These are phyloP conservation scores for Colletotrichum caudatum DNA, from an alignment of 2,329 filamentous ascomycete genomes.

Conservation along the genomic window DNA sequence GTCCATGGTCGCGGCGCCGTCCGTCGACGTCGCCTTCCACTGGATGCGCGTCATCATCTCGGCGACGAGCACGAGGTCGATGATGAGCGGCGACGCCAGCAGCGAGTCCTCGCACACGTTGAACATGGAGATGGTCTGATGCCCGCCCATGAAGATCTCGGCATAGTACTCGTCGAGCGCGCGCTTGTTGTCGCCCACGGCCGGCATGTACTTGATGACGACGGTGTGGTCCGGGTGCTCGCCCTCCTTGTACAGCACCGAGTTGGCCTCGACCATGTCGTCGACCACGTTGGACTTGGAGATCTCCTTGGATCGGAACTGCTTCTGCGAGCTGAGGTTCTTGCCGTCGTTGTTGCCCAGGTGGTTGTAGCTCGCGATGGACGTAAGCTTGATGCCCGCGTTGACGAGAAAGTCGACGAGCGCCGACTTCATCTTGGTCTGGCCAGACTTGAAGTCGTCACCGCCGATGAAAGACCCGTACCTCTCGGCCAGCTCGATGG, in stretches of 20 bases:
- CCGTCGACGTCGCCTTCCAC: slow-evolving; percentile 77
- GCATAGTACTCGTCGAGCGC: slow-evolving; percentile 99
- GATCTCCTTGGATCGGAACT: slow-evolving; percentile 99
- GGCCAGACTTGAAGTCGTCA: slow-evolving; percentile 99
- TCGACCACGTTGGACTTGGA: slow-evolving; percentile 99
- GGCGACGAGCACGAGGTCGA: slow-evolving; percentile 90
- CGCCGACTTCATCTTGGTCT: slow-evolving; percentile 99
- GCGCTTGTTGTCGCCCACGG: slow-evolving; percentile 98
- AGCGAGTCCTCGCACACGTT: slow-evolving; percentile 99
- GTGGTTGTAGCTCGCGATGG: slow-evolving; percentile 99
- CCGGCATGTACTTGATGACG: slow-evolving; percentile 99
- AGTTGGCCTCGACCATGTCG: slow-evolving; percentile 98
- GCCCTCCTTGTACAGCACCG: slow-evolving; percentile 86
- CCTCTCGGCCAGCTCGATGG: slow-evolving; percentile 87
- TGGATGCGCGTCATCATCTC: slow-evolving; percentile 99
- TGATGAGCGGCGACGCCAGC: slow-evolving; percentile 94
- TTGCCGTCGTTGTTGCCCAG: slow-evolving; percentile 99
- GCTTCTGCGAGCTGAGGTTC: slow-evolving; percentile 96
- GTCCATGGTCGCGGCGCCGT: slow-evolving; percentile 67
- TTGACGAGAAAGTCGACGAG: slow-evolving; percentile 99
- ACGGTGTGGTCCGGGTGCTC: slow-evolving; percentile 99
- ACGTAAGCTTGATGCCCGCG: slow-evolving; percentile 98
- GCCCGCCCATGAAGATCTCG: slow-evolving; percentile 98
- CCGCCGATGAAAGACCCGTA: slow-evolving; percentile 93
- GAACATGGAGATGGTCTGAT: slow-evolving; percentile 97